Conservation (phyloP, 1,139 yeast genomes). For the Sugiyamaella sp. region DNA sequence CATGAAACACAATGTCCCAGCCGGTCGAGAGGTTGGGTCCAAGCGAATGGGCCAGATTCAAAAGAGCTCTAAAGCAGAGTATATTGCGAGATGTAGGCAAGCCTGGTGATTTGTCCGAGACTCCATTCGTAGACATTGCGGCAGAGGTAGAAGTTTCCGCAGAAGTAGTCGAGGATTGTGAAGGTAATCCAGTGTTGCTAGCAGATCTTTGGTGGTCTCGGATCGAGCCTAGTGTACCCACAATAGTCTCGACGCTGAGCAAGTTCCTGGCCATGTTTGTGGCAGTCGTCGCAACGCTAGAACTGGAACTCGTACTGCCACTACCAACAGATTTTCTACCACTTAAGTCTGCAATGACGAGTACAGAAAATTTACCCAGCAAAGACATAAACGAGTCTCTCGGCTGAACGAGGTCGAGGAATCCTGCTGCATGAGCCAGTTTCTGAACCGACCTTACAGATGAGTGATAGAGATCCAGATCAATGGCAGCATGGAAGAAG, state of each 20-base stretch:
- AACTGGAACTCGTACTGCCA: background rate
- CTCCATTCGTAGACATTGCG: no score
- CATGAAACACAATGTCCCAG: conserved; percentile 69
- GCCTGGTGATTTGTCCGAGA: conserved; percentile 1
- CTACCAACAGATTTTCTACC: conserved; percentile 14
- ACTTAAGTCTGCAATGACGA: conserved; percentile 7
- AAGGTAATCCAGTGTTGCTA: conserved; percentile 23
- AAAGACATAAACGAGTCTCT: conserved; percentile 64
- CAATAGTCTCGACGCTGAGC: conserved; percentile 63
- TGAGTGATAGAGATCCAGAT: conserved; percentile 65
- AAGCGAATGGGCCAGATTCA: conserved; percentile 73
- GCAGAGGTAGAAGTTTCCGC: no score
- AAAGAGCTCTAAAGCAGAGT: conserved; percentile 75
- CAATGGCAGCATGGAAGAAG: conserved; percentile 66
- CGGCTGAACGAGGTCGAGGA: conserved; percentile 57
- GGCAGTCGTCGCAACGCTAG: conserved; percentile 14
- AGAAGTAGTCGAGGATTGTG: conserved; percentile 17
- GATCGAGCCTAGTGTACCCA: conserved; percentile 50
- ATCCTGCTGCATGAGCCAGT: conserved; percentile 79
- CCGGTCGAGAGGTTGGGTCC: conserved; percentile 69
- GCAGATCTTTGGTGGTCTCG: conserved; percentile 38
- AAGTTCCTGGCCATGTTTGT: conserved; percentile 36
- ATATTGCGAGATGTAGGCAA: conserved; percentile 59
- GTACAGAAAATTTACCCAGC: conserved; percentile 53
- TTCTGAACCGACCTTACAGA: conserved; percentile 75